Base-by-base conservation (phyloP, 2,329 filamentous ascomycete species). In the Talaromyces atroroseus region DNA sequence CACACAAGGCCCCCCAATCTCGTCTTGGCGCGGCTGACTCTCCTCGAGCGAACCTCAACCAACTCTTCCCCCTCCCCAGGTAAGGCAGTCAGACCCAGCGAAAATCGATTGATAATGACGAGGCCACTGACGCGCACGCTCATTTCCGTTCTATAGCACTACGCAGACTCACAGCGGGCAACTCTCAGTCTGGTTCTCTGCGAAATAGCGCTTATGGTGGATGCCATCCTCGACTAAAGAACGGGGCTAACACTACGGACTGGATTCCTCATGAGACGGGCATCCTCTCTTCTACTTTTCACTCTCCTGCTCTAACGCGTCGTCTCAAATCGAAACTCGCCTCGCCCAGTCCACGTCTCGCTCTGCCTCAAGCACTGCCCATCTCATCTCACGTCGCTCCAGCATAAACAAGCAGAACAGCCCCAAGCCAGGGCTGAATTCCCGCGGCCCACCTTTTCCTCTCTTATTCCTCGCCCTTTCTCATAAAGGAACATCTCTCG, bases 401-500 rank as follows among this genome's bases (percentile, higher is more conserved):
- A 40, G 20, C 14, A 42, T 14, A 11, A 20, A 20, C 38, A 42
- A 20, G 14, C n/a, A 38, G 34, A 11, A 38, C 34, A 38, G 34
- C n/a, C 34, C 46, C 51, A 42, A 42, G 42, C 32, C 45, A 53
- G 26, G 42, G 52, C 52, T 54, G 52, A 54, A 46, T 45, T 47
- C 51, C 51, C 50, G 40, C 40, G 50, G 40, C 49, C 46, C 45
- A 18, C 32, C 57, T 52, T 52, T 42, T 55, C 47, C 60, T 58
- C 52, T 48, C 44, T 52, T 26, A 32, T 49, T 51, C 40, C 58
- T 55, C 52, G 42, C 54, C 57, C 59, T 32, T 52, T 59, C 57
- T 57, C 47, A 58, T 45, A 23, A 34, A 16, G 48, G 56, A 60
- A 51, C 57, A 60, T 56, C 63, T 36, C 29, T 26, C 40, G 57